Percentiles rank a stretch among this genome's conserved stretches.
Evolutionary conservation across 345 rosid species (phyloP).

Genomic region (Eucalyptus urophylla): DNA sequence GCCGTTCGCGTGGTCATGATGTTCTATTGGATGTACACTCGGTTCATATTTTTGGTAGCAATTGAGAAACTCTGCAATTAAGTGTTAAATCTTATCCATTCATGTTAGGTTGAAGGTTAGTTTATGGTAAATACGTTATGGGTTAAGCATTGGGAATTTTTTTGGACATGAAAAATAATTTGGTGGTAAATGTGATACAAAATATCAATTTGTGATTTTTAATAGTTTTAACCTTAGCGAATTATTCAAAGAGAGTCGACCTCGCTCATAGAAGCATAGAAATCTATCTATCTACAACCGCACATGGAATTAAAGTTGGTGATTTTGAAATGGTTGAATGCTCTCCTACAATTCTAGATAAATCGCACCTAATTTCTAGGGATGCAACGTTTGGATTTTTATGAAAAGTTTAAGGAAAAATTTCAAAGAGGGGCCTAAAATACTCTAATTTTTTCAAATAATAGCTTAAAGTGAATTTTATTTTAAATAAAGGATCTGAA

Average conservation of each 20-base stretch:
- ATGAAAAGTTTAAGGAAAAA: neutral
- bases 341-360: neutral
- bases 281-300: neutral
- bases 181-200: neutral
- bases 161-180: neutral
- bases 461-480: too few species aligned
- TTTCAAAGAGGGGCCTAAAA: too few species aligned
- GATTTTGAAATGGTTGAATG: neutral
- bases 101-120: neutral
- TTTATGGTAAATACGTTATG: neutral
- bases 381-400: neutral
- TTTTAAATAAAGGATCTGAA: too few species aligned
- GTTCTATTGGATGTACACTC: neutral
- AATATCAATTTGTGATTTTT: neutral
- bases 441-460: too few species aligned
- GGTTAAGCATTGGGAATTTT: neutral
- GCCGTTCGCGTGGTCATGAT: neutral
- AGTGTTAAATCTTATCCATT: neutral
- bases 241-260: neutral
- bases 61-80: neutral
- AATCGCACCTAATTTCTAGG: neutral
- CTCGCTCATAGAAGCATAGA: neutral
- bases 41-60: neutral
- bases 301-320: neutral
- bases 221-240: accelerated